Conservation (phyloP, 768 basidiomycete species). For the Psilocybe azurescens region DNA sequence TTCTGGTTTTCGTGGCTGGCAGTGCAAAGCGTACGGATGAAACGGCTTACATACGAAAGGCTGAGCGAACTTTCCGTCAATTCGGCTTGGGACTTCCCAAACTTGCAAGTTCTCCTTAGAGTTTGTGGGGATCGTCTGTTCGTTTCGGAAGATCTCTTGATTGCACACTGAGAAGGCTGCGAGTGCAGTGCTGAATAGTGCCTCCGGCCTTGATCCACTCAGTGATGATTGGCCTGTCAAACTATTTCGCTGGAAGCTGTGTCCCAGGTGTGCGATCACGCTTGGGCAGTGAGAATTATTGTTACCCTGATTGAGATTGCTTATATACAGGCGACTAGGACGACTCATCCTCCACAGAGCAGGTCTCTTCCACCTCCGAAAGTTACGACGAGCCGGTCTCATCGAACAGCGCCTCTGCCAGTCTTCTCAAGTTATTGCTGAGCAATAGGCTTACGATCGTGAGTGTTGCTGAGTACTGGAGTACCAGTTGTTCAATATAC, state of each 20-base stretch:
- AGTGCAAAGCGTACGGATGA: too few relatives aligned
- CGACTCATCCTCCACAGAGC: slow-evolving; percentile 21
- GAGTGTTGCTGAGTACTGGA: neutral
- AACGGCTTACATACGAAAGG: too few relatives aligned
- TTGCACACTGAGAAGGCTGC: too few relatives aligned
- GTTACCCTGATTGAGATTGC: slow-evolving; percentile 7
- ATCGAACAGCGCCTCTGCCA: neutral
- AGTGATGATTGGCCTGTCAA: neutral
- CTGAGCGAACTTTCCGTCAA: too few relatives aligned
- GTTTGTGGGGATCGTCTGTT: too few relatives aligned
- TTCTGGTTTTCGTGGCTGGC: too few relatives aligned
- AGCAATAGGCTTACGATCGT: neutral
- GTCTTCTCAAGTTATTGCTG: neutral
- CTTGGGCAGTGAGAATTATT: neutral
- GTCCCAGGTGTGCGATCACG: neutral
- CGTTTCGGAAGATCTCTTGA: too few relatives aligned
- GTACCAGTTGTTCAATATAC: neutral
- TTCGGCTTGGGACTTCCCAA: too few relatives aligned
- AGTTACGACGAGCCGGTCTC: slow-evolving; percentile 24
- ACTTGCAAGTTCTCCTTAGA: too few relatives aligned
- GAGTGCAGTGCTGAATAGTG: too few relatives aligned
- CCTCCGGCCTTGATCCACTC: too few relatives aligned
- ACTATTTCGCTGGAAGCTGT: neutral
- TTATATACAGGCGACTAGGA: slow-evolving; percentile 14
- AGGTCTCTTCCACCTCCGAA: slow-evolving; percentile 23